These are phyloP conservation scores for Rosa lucieae DNA, from an alignment of 306 rosid species.

Conservation along the genomic window DNA sequence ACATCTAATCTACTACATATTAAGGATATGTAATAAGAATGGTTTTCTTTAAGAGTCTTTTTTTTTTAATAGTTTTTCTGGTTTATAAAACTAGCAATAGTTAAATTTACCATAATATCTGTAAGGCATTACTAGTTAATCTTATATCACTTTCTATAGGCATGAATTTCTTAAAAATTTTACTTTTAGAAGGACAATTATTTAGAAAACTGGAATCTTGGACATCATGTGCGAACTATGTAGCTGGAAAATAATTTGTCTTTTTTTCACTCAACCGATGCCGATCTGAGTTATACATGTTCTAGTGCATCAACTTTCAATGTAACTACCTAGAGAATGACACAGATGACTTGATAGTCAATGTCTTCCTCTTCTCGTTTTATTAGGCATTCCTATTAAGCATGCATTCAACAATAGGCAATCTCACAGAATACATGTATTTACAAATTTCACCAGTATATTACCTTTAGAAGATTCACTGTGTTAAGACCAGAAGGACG, in stretches of 20 bases:
- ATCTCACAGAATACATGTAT: not conserved
- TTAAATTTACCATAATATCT: not conserved
- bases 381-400: not conserved
- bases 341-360: not conserved
- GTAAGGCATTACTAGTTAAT: not conserved
- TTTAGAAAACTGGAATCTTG: not conserved
- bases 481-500: constrained; percentile 97
- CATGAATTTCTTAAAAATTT: not conserved
- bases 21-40: not conserved
- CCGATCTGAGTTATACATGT: not conserved
- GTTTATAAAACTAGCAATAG: not conserved
- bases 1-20: not conserved
- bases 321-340: not conserved
- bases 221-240: not conserved
- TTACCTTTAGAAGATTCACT: constrained; percentile 92
- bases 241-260: not conserved
- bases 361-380: not conserved
- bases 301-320: not conserved
- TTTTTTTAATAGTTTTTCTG: not conserved
- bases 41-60: not conserved
- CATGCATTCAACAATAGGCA: not conserved
- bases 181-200: not conserved
- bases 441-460: not conserved
- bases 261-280: not conserved
- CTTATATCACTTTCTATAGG: not conserved